Base-by-base conservation (phyloP, 1,284 basidiomycete species). In the Malassezia obtusa region DNA sequence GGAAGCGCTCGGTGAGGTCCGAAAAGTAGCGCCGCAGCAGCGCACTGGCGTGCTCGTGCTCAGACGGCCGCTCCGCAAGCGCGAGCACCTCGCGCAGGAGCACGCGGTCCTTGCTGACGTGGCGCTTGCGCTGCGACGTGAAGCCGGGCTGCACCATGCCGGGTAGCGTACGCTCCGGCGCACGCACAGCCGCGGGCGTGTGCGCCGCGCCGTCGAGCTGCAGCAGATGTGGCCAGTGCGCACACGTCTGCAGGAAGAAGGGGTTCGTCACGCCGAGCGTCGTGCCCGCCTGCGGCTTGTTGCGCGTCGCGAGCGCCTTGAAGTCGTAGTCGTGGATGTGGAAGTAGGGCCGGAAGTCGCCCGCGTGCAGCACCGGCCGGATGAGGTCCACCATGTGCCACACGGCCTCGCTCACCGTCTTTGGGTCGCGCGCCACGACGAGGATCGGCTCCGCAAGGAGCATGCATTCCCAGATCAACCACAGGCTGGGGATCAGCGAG, bases 241-340 rank as follows among this genome's bases (percentile, higher is more conserved):
- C 79, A 62, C 89, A 92, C 1, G 84, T 83, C 58, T 84, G 85
- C 58, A 87, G 83, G 62, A 96, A 89, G 68, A 92, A 86, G 0
- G 92, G 92, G 67, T 96, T 98, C 8, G 92, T 96, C 1, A 91
- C 88, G 9, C 92, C 90, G 0, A 96, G 76, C 1, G 96, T 72
- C 0, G 89, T 77, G 0, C 91, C 92, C 0, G 85, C 77, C 64
- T 85, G 84, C 0, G 92, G 91, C 58, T 87, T 83, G 40, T 86
- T 82, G 58, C 84, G 83, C 67, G 87, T 88, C 28, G 92, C 83
- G 4, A 95, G 74, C 0, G 80, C 68, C 0, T 80, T 70, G 63
- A 89, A 85, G 63, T 95, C 90, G 35, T 81, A 81, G 65, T 96
- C 92, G 71, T 95, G 91, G 57, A 96, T 90, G 15, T 90, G 94